A percentile compares a stretch with the other conserved stretches of the same genome.
Conservation (phyloP, 306 rosid genomes). For the Medicago truncatula region MtrunA17r5.0-ANR NC_053049.1:4208001-4208500, state of each 20-base stretch:
- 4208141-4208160: slow-evolving; percentile 26
- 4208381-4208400: slow-evolving; percentile 1
- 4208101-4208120: slow-evolving; percentile 32
- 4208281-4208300: slow-evolving; percentile 56
- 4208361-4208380: slow-evolving; percentile 42
- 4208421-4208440: slow-evolving; percentile 33
- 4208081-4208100: not conserved
- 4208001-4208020: no score
- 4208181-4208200: slow-evolving; percentile 28
- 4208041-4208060: no score
- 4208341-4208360: slow-evolving; percentile 54
- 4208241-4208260: slow-evolving; percentile 71
- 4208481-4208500: slow-evolving; percentile 55
- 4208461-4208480: slow-evolving; percentile 47
- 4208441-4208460: slow-evolving; percentile 48
- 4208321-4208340: slow-evolving; percentile 67
- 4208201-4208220: not conserved
- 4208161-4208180: slow-evolving; percentile 8
- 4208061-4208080: no score
- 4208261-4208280: slow-evolving; percentile 72
- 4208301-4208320: slow-evolving; percentile 50
- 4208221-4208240: slow-evolving; percentile 66
- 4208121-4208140: slow-evolving; percentile 36
- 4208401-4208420: not conserved
- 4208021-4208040: no score